These are phyloP conservation scores for Candida gigantensis DNA, from an alignment of 1,139 yeast species.

Conservation along the genomic window DNA sequence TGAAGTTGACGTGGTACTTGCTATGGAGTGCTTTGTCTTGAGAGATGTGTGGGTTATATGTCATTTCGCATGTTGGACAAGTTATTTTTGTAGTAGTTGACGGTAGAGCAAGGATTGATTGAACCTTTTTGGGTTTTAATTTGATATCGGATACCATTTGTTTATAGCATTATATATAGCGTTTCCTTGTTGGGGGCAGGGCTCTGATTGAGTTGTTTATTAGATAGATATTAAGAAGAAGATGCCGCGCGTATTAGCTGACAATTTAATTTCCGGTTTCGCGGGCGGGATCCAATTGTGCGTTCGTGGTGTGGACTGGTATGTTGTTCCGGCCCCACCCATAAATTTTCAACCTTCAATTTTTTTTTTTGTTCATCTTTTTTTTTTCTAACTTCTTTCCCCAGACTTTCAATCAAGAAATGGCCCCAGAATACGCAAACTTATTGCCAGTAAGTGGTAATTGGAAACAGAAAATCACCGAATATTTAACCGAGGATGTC, in stretches of 20 bases:
- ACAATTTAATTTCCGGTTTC: too few species aligned
- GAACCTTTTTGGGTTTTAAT: conserved; percentile 13
- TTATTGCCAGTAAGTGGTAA: conserved; percentile 71
- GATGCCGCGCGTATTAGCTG: too few species aligned
- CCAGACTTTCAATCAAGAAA: conserved; percentile 6
- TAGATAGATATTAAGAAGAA: too few species aligned
- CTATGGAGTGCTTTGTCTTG: conserved; percentile 50
- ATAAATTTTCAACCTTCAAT: too few species aligned
- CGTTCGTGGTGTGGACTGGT: too few species aligned
- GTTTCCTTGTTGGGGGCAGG: too few species aligned
- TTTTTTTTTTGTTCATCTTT: conserved; percentile 5
- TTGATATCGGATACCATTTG: neutral
- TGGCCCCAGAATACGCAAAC: conserved; percentile 43
- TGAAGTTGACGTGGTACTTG: conserved; percentile 47
- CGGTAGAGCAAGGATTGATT: conserved; percentile 18
- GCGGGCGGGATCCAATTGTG: too few species aligned
- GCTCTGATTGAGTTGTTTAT: too few species aligned
- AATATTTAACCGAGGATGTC: conserved; percentile 81
- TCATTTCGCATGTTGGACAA: conserved; percentile 62
- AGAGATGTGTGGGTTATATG: conserved; percentile 47
- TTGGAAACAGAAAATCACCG: conserved; percentile 79
- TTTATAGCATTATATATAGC: too few species aligned
- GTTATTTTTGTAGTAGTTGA: conserved; percentile 22
- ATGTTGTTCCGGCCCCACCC: too few species aligned
- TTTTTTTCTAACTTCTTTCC: neutral